Evolutionary conservation across 768 basidiomycete genomes (phyloP), one percentile per base, ranked within the genome.

Genomic region (Russula ochroleuca): DNA sequence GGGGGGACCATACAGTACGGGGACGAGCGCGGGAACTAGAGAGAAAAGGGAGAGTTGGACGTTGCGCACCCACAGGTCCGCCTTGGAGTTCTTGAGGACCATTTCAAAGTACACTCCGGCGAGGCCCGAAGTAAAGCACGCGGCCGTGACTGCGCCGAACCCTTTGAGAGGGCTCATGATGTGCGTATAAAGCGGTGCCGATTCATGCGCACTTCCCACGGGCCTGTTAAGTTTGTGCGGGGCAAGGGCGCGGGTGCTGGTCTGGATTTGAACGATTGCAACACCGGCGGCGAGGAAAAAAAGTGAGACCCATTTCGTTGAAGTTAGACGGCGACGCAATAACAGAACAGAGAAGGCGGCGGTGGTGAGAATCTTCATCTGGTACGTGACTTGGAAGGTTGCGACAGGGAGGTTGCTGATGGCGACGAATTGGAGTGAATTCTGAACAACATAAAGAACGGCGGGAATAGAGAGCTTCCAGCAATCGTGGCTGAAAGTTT

Each of bases 391-490:
- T 74, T 98, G 96, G 78, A 98, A 99, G 3, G 96, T 93, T 15
- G 97, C 96, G 58, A 94, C 95, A 43, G 93, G 92, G 62, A 99
- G 84, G 75, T 99, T 98, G 68, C 85, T 85, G 65, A 96, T 88
- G 25, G 97, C 97, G 68, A 97, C 92, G 75, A 96, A 99, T 75
- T 98, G 97, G 25, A 99, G 85, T 43, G 92, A 90, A 74, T 98
- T 98, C 75, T 98, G 93, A n/a, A 96, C 82, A 67, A 94, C 87
- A 71, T 97, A 98, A 68, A 98, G 87, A 65, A 97, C 81, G 21
- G 96, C 95, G 1, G 96, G 96, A 67, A 99, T 95, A 37, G 94
- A 94, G 33, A 98, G 85, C 73, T 98, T 98, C 94, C 95, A 98
- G 76, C 93, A 95, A 73, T 98, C 96, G 1, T 83, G 79, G 65